Evolutionary conservation across 2,329 filamentous ascomycete species (phyloP).

Genomic region (Allantophomopsis lycopodina): DNA sequence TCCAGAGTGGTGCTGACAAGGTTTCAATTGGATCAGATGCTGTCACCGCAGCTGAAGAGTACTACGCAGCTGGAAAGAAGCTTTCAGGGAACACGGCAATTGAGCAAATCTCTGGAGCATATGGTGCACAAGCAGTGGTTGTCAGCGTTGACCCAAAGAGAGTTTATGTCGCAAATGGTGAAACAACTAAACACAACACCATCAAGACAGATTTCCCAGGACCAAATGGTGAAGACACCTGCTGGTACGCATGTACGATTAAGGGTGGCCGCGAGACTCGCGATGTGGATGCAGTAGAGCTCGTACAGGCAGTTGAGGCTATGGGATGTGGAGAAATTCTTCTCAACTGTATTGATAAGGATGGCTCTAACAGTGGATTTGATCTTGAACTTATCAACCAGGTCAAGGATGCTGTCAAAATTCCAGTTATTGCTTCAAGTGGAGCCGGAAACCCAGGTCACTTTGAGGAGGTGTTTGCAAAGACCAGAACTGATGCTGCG

Average conservation of each 20-base stretch:
- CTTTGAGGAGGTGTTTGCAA: slow-evolving; percentile 79
- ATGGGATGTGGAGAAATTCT: slow-evolving; percentile 94
- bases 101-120: slow-evolving; percentile 85
- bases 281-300: slow-evolving; percentile 82
- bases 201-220: slow-evolving; percentile 58
- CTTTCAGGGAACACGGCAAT: slow-evolving; percentile 79
- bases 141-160: slow-evolving; percentile 90
- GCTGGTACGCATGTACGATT: slow-evolving; percentile 97
- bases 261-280: slow-evolving; percentile 91
- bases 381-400: slow-evolving; percentile 83
- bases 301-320: slow-evolving; percentile 79
- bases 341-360: slow-evolving; percentile 94
- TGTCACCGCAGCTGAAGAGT: slow-evolving; percentile 84
- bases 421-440: slow-evolving; percentile 90
- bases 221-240: slow-evolving; percentile 63
- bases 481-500: slow-evolving; percentile 82
- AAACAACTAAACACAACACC: slow-evolving; percentile 60
- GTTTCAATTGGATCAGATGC: slow-evolving; percentile 94
- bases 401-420: slow-evolving; percentile 76
- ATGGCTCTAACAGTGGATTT: slow-evolving; percentile 89
- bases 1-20: slow-evolving; percentile 93
- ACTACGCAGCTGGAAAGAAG: slow-evolving; percentile 55
- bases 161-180: slow-evolving; percentile 60
- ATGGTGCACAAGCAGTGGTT: slow-evolving; percentile 94
- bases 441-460: slow-evolving; percentile 80